A percentile compares a stretch with the other conserved stretches of the same genome.
These are phyloP conservation scores for Rhynchospora tenuis DNA, from an alignment of 176 grass and related monocot species.

Conservation along the genomic window DNA sequence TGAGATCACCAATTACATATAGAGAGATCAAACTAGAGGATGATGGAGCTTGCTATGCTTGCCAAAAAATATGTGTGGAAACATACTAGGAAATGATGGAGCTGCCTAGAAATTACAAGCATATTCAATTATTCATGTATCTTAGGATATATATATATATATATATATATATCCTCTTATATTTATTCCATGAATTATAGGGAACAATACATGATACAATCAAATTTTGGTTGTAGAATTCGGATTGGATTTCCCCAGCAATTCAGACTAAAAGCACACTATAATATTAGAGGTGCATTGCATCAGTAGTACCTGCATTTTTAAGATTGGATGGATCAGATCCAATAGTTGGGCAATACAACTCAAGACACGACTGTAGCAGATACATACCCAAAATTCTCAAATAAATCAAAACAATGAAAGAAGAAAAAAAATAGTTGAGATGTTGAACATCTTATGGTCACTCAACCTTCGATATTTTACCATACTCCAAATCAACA, in stretches of 20 bases:
- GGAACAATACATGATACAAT: not conserved
- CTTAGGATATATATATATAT: too few species aligned
- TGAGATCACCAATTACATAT: too few species aligned
- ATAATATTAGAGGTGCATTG: not conserved
- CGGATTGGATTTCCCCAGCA: not conserved
- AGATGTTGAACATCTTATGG: not conserved
- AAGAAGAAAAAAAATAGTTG: not conserved
- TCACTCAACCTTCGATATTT: not conserved
- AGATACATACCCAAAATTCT: not conserved
- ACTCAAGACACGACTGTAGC: not conserved
- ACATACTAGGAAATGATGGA: constrained; percentile 91
- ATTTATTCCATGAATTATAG: not conserved
- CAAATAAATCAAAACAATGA: not conserved
- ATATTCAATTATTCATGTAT: not conserved
- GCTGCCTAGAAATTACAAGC: constrained; percentile 46
- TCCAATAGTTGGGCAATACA: not conserved
- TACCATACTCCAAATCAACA: not conserved
- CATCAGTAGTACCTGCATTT: not conserved
- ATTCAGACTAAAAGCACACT: not conserved
- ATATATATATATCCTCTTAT: not conserved
- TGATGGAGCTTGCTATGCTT: constrained; percentile 54
- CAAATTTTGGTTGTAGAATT: not conserved
- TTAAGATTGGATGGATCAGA: not conserved
- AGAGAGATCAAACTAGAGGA: too few species aligned
- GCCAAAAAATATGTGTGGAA: constrained; percentile 76